phyloP scores from a whole-genome alignment of 1,284 basidiomycete genomes.

The Leccinum holopus region DNA sequence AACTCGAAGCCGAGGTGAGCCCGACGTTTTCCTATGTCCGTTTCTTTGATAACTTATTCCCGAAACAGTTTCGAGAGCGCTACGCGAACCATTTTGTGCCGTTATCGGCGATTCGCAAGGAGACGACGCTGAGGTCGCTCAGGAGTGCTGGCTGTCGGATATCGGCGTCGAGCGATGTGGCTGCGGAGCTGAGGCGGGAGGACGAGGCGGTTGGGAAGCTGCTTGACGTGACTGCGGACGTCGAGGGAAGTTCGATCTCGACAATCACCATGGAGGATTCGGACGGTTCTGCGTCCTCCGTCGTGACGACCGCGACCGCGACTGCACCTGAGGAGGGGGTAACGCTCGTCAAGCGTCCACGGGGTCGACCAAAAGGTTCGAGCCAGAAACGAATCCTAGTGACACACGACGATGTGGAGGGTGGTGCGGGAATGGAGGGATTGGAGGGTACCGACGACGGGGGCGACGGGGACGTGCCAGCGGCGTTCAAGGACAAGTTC shows the following conservation, averaged over 20 bases:
- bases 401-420: slow-evolving; percentile 11
- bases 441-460: slow-evolving; percentile 13
- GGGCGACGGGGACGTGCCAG: slow-evolving; percentile 25
- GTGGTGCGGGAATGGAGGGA: background rate
- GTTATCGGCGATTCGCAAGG: slow-evolving; percentile 46
- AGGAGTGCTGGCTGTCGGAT: slow-evolving; percentile 44
- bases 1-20: slow-evolving; percentile 60
- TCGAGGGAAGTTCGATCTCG: slow-evolving; percentile 25
- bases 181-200: slow-evolving; percentile 35
- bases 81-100: slow-evolving; percentile 79
- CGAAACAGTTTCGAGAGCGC: slow-evolving; percentile 67
- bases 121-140: slow-evolving; percentile 40
- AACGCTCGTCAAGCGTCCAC: slow-evolving; percentile 20
- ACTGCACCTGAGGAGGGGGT: slow-evolving; percentile 12
- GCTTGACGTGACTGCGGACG: slow-evolving; percentile 27
- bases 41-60: background rate
- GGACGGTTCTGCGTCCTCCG: background rate
- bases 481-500: slow-evolving; percentile 56
- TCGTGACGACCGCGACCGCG: background rate
- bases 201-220: slow-evolving; percentile 29
- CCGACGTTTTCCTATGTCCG: background rate
- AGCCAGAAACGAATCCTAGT: slow-evolving; percentile 14
- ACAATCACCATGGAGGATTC: slow-evolving; percentile 21
- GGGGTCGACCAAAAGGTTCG: slow-evolving; percentile 20
- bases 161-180: slow-evolving; percentile 41